phyloP scores from a whole-genome alignment of 2,329 filamentous ascomycete genomes.

The Cladobotryum mycophilum region DNA sequence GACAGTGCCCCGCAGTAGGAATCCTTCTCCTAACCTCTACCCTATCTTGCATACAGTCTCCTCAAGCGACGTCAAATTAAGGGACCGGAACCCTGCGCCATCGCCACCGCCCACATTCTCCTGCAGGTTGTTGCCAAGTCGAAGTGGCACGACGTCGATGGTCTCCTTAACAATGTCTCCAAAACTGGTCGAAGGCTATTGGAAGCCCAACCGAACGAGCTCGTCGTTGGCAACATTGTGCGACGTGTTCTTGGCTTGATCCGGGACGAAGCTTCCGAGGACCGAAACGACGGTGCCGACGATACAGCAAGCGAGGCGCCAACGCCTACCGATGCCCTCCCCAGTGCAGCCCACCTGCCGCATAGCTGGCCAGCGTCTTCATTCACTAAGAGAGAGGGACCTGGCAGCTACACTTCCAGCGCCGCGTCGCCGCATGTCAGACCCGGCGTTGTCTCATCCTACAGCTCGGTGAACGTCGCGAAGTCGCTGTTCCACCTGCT shows the following conservation, averaged over 20 bases:
- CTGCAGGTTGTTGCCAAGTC: constrained; percentile 78
- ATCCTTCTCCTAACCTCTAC: not conserved
- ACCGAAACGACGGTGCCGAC: constrained; percentile 57
- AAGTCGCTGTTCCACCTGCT: constrained; percentile 87
- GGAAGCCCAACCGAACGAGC: constrained; percentile 80
- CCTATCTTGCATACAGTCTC: constrained; percentile 46
- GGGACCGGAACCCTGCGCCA: constrained; percentile 80
- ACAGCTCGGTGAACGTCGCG: constrained; percentile 58
- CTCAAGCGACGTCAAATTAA: constrained; percentile 87
- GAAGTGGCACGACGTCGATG: constrained; percentile 69
- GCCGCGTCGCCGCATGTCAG: constrained; percentile 33
- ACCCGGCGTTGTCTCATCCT: constrained; percentile 55
- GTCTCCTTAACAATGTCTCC: constrained; percentile 74
- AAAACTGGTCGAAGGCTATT: constrained; percentile 71
- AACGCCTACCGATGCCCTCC: constrained; percentile 35
- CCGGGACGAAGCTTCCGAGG: constrained; percentile 81
- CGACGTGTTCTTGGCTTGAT: constrained; percentile 85
- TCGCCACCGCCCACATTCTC: constrained; percentile 84
- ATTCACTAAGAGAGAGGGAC: constrained; percentile 29
- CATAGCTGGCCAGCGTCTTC: constrained; percentile 27
- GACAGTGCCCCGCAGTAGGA: constrained; percentile 1
- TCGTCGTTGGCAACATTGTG: constrained; percentile 91
- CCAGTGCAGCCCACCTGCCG: constrained; percentile 22
- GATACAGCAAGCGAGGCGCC: constrained; percentile 51
- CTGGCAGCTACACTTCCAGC: constrained; percentile 23